phyloP scores from a whole-genome alignment of 176 grass and related monocot species.

The Pontederia paniculata region DNA sequence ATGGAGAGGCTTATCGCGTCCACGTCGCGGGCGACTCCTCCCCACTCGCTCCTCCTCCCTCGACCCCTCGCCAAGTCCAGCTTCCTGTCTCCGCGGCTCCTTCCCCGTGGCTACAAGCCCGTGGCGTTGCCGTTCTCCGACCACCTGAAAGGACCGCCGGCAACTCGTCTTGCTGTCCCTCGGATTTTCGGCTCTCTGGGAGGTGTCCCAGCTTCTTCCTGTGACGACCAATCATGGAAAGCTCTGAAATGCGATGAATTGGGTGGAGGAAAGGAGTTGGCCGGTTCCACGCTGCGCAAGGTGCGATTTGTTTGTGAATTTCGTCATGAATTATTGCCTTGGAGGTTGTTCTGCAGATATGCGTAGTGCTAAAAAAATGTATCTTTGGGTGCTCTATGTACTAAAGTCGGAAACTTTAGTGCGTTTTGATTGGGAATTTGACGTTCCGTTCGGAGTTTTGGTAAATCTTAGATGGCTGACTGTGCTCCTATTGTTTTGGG shows the following conservation, averaged over 20 bases:
- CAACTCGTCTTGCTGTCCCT: not conserved
- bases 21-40: not conserved
- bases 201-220: not conserved
- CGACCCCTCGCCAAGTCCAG: not conserved
- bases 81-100: not conserved
- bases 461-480: too few relatives aligned
- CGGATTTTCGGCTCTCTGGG: not conserved
- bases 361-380: too few relatives aligned
- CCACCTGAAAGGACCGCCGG: not conserved
- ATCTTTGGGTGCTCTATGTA: too few relatives aligned
- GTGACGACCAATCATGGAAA: not conserved
- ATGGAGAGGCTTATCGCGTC: not conserved
- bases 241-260: not conserved
- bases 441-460: too few relatives aligned
- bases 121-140: not conserved
- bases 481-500: too few relatives aligned
- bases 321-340: too few relatives aligned
- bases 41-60: not conserved
- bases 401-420: too few relatives aligned
- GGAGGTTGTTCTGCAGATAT: too few relatives aligned
- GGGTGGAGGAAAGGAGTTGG: not conserved
- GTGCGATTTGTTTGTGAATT: not conserved
- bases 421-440: too few relatives aligned
- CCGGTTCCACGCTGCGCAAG: not conserved
- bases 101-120: not conserved